phyloP scores from a whole-genome alignment of 192 early-diverging fungal species.

The Podila horticola region DNA sequence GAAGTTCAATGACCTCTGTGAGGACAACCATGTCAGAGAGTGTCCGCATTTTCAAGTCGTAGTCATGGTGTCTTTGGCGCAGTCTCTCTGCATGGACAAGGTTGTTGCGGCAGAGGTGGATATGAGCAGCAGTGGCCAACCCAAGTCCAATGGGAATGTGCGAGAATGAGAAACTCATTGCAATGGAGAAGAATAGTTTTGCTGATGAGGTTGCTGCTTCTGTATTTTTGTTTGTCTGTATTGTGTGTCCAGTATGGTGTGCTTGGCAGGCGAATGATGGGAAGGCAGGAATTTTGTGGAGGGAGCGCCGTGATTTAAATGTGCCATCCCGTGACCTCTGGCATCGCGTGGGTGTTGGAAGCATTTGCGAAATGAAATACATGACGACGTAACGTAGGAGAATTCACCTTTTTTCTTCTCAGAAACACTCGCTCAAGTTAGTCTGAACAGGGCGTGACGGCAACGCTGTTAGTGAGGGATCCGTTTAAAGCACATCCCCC shows the following conservation, averaged over 20 bases:
- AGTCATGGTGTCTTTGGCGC: background rate
- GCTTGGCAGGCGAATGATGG: too few relatives aligned
- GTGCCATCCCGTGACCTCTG: too few relatives aligned
- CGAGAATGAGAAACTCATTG: slow-evolving; percentile 2
- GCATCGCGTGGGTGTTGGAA: too few relatives aligned
- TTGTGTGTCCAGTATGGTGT: background rate
- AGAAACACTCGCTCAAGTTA: too few relatives aligned
- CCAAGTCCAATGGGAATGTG: slow-evolving; percentile 20
- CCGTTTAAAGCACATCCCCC: too few relatives aligned
- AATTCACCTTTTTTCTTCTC: too few relatives aligned
- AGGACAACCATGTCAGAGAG: slow-evolving; percentile 14
- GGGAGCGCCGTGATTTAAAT: too few relatives aligned
- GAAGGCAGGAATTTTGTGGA: too few relatives aligned
- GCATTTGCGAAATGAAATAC: too few relatives aligned
- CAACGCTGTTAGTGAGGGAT: too few relatives aligned
- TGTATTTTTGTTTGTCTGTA: background rate
- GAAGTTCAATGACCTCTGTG: slow-evolving; percentile 12
- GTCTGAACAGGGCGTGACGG: too few relatives aligned
- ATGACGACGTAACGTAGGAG: too few relatives aligned
- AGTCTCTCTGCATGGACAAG: slow-evolving; percentile 9
- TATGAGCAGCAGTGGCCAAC: slow-evolving; percentile 12
- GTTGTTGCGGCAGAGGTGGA: slow-evolving; percentile 12
- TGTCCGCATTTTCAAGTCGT: slow-evolving; percentile 7
- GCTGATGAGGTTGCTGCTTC: background rate
- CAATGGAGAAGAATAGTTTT: background rate